These are phyloP conservation scores for Vigna mungo DNA, from an alignment of 306 rosid genomes.

Conservation along the genomic window DNA sequence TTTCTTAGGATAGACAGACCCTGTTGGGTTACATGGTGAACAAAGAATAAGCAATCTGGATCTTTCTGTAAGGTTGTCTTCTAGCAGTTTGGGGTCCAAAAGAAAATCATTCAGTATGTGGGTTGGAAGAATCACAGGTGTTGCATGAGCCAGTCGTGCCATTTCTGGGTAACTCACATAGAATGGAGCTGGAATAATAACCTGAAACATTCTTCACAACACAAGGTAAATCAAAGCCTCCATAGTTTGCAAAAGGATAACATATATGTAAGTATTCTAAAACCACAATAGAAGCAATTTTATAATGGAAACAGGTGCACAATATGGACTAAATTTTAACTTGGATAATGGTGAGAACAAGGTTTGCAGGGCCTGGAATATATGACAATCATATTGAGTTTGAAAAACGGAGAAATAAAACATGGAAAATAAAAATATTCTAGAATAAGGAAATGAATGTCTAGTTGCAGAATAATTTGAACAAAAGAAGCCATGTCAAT, in stretches of 20 bases:
- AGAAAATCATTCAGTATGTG: constrained; percentile 68
- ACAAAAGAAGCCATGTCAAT: constrained; percentile 15
- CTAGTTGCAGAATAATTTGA: background rate
- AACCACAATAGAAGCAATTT: background rate
- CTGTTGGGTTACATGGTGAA: constrained; percentile 93
- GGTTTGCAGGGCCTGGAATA: constrained; percentile 1
- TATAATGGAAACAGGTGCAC: constrained; percentile 2
- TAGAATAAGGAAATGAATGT: background rate
- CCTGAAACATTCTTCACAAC: constrained; percentile 58
- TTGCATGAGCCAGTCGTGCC: constrained; percentile 90
- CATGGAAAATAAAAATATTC: constrained; percentile 17
- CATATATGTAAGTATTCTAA: background rate
- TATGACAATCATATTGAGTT: background rate
- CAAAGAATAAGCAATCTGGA: constrained; percentile 83
- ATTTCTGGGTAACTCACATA: constrained; percentile 94
- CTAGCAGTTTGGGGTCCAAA: constrained; percentile 75
- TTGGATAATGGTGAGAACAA: background rate
- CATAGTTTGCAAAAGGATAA: constrained; percentile 11
- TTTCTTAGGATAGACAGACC: constrained; percentile 81
- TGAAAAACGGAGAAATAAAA: background rate
- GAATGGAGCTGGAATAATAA: constrained; percentile 86
- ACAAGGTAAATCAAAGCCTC: constrained; percentile 11
- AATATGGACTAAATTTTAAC: constrained; percentile 9
- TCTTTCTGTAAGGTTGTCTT: constrained; percentile 69
- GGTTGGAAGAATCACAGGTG: constrained; percentile 78